phyloP scores from a whole-genome alignment of 2,329 filamentous ascomycete species.

The Fusarium anguioides region DNA sequence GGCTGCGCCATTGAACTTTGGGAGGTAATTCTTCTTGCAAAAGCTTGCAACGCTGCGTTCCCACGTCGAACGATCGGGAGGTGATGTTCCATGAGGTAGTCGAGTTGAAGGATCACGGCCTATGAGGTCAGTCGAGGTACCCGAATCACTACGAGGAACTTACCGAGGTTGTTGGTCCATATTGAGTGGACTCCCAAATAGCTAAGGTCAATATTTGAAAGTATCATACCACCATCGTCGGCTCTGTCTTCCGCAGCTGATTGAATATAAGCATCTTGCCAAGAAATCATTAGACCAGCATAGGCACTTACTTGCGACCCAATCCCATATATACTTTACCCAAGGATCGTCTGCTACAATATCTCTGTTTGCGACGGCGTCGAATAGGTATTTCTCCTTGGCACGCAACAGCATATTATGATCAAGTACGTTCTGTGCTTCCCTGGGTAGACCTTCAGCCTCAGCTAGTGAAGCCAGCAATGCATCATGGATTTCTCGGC shows the following conservation, averaged over 20 bases:
- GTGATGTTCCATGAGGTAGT: constrained; percentile 56
- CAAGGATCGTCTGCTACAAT: constrained; percentile 79
- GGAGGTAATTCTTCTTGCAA: constrained; percentile 70
- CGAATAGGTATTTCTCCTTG: constrained; percentile 71
- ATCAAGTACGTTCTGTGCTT: constrained; percentile 65
- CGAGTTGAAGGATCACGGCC: constrained; percentile 62
- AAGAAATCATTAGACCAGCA: background rate
- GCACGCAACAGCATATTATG: constrained; percentile 70
- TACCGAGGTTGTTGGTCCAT: constrained; percentile 77
- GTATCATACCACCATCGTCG: constrained; percentile 75
- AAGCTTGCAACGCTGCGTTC: constrained; percentile 72
- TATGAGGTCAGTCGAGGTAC: constrained; percentile 8
- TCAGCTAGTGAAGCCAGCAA: constrained; percentile 60
- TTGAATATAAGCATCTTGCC: constrained; percentile 28
- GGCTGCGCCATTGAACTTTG: constrained; percentile 69
- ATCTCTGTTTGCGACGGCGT: constrained; percentile 72
- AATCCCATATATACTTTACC: constrained; percentile 83
- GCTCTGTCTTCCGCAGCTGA: constrained; percentile 72
- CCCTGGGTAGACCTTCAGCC: constrained; percentile 59
- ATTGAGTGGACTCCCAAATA: constrained; percentile 80
- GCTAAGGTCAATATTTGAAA: constrained; percentile 75
- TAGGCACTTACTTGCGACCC: constrained; percentile 70
- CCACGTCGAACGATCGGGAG: constrained; percentile 65
- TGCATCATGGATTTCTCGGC: constrained; percentile 68
- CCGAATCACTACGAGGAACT: constrained; percentile 30